A percentile compares a stretch with the other conserved stretches of the same genome.
phyloP scores from a whole-genome alignment of 129 eudicot species.

The Daucus carota region DNA sequence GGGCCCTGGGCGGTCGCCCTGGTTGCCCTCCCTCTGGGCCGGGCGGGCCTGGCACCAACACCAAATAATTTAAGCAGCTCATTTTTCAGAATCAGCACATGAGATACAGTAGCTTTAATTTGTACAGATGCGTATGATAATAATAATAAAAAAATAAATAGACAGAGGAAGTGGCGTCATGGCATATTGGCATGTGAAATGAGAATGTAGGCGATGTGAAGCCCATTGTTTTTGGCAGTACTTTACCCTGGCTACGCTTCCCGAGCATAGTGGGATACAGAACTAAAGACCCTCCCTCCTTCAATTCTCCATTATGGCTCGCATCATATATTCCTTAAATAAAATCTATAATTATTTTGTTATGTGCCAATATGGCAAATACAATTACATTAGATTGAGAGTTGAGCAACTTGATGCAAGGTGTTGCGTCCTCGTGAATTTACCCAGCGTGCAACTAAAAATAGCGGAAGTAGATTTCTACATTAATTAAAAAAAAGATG shows the following conservation, averaged over 20 bases:
- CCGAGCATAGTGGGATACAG: not conserved
- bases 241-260: not conserved
- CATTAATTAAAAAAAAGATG: no score
- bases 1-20: no score
- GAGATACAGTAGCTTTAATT: not conserved
- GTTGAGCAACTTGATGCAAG: no score
- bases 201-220: slow-evolving; percentile 1
- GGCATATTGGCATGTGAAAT: slow-evolving; percentile 3
- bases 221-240: slow-evolving; percentile 2
- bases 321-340: no score
- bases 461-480: no score
- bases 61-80: not conserved
- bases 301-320: not conserved
- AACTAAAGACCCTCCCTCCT: not conserved
- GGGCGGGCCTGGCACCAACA: no score
- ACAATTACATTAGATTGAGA: no score
- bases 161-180: not conserved
- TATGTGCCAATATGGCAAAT: no score
- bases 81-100: not conserved
- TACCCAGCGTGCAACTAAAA: no score
- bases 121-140: not conserved
- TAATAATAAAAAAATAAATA: not conserved
- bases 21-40: no score
- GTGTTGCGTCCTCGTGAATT: no score
- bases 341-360: no score